Base-by-base conservation (phyloP, 2,329 filamentous ascomycete species). In the Sarocladium strictum region DNA sequence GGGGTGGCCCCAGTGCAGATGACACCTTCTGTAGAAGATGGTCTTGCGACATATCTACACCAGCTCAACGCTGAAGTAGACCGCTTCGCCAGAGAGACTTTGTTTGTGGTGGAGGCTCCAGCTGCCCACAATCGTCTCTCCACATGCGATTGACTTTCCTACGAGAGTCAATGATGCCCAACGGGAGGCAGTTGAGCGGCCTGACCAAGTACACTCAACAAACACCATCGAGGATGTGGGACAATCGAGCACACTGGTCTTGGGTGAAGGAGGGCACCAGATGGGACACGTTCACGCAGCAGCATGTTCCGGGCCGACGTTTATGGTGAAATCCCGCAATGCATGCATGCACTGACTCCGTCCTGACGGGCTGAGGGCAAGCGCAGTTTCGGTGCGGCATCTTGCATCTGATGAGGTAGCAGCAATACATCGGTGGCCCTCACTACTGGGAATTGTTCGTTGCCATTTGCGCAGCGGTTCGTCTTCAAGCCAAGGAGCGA, bases 131-230 rank as follows among this genome's bases (percentile, higher is more conserved):
- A 23, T 23, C n/a, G 38, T 43, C 38, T 23, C 38, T 23, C 38
- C 38, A 43, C 38, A 21, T 14, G 7, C 19, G n/a, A 21, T 43
- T 43, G 38, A 43, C 19, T 43, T 7, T 23, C 21, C n/a, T 23
- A 12, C 9, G 43, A 49, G 23, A 38, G n/a, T 38, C 14, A 49
- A 29, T 49, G 43, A 49, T 49, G 43, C 43, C 43, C 43, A 49
- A 49, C 43, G 24, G 43, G 3, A 11, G 11, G n/a, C 21, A n/a
- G 9, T n/a, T 29, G 24, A 27, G 23, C 23, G 29, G 43, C 26
- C 43, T 49, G 17, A 49, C 24, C 9, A 14, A n/a, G 35, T 43
- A 19, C 17, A 17, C 19, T 21, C 38, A 21, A 43, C n/a, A 43
- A 43, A 23, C 4, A 23, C 14, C n/a, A 19, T 3, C 3, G 7